A percentile compares a stretch with the other conserved stretches of the same genome.
Conservation (phyloP, 2,329 filamentous ascomycete genomes). For the Fusarium musae region DNA sequence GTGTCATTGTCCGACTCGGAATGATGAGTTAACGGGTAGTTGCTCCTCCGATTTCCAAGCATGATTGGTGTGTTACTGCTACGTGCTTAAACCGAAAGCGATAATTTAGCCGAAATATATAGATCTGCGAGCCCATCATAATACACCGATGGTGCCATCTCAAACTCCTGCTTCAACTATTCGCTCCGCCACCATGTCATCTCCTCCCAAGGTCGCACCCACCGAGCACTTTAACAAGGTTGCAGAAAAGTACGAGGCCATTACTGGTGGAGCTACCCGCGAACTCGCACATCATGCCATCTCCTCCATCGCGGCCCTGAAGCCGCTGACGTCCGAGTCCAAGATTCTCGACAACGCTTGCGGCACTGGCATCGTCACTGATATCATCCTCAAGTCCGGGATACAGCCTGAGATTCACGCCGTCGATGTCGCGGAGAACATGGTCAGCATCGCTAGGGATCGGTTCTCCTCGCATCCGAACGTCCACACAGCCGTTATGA, state of each 20-base stretch:
- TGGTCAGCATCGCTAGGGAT: background rate
- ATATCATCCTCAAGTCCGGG: background rate
- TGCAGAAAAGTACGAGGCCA: background rate
- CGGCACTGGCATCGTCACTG: background rate
- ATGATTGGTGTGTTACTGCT: rapidly evolving
- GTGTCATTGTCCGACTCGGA: background rate
- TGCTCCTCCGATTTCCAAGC: background rate
- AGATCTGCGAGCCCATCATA: background rate
- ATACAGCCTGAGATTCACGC: background rate
- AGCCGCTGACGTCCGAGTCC: background rate
- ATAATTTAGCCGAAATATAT: background rate
- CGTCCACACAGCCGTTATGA: background rate
- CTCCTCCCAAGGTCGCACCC: background rate
- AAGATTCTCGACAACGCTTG: background rate
- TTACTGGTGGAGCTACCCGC: background rate
- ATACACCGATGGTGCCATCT: background rate
- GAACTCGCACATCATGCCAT: background rate
- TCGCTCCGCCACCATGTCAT: rapidly evolving
- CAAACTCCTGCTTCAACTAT: background rate
- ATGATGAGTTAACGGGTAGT: background rate
- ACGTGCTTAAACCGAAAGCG: rapidly evolving
- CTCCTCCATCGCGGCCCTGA: background rate
- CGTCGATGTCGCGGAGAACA: background rate
- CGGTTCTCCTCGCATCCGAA: rapidly evolving
- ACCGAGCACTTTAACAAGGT: background rate